These are phyloP conservation scores for Asterella californica DNA, from an alignment of 225 moss, liverwort and hornwort species.

Conservation along the genomic window DNA sequence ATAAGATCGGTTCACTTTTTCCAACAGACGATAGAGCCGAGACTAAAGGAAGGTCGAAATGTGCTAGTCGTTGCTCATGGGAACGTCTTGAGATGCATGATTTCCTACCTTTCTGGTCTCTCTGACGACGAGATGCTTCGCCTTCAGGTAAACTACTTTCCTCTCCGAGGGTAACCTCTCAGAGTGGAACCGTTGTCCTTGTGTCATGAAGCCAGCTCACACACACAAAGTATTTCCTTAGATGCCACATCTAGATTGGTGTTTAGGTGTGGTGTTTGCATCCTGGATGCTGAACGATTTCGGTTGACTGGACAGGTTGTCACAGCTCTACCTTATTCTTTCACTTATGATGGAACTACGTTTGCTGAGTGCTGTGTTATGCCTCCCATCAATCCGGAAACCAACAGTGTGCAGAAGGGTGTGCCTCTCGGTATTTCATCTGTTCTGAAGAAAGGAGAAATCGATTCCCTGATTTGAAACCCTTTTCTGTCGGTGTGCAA, in stretches of 20 bases:
- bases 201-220: not conserved
- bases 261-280: not conserved
- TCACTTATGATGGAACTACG: conserved; percentile 58
- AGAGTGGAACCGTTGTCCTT: not conserved
- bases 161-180: not conserved
- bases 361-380: conserved; percentile 81
- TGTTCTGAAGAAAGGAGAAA: conserved; percentile 59
- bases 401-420: conserved; percentile 46
- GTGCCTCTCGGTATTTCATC: conserved; percentile 70
- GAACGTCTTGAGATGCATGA: conserved; percentile 85
- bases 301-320: conserved; percentile 42
- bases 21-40: conserved; percentile 67
- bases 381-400: conserved; percentile 53
- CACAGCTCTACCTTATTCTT: conserved; percentile 82
- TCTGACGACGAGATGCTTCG: conserved; percentile 84
- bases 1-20: conserved; percentile 73
- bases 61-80: conserved; percentile 89
- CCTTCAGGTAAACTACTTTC: conserved; percentile 57
- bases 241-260: not conserved
- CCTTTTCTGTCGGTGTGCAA: not conserved
- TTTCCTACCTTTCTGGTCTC: conserved; percentile 76
- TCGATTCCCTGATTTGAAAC: conserved; percentile 70
- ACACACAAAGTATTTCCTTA: not conserved
- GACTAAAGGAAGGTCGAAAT: conserved; percentile 80
- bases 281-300: not conserved